Evolutionary conservation across 768 basidiomycete genomes (phyloP).

Genomic region (Hypholoma sublateritium): DNA sequence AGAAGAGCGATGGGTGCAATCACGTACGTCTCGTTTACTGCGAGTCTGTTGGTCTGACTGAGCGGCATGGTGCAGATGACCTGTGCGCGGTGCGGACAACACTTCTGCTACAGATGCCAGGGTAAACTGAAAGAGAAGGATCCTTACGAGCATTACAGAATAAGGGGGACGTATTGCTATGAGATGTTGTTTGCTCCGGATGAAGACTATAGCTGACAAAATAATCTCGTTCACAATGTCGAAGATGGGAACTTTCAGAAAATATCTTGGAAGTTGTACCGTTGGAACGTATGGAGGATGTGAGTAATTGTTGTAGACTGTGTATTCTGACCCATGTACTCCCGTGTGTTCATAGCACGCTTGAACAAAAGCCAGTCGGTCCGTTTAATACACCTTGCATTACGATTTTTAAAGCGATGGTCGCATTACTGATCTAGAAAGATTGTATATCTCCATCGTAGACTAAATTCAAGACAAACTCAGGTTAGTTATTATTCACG

Average conservation of each 20-base stretch:
- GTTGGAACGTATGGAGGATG: no score
- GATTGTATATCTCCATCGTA: not conserved
- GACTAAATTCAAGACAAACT: not conserved
- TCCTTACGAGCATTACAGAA: slow-evolving; percentile 73
- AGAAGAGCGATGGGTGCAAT: slow-evolving; percentile 82
- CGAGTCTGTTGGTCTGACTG: not conserved
- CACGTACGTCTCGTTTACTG: slow-evolving; percentile 57
- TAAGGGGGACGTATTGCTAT: slow-evolving; percentile 48
- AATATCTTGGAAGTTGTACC: no score
- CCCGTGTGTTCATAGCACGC: no score
- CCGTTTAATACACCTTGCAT: no score
- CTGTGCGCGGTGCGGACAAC: slow-evolving; percentile 65
- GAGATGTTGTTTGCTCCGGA: slow-evolving; percentile 62
- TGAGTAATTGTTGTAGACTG: no score
- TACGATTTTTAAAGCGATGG: no score
- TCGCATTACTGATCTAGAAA: no score
- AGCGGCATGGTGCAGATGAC: slow-evolving; percentile 56
- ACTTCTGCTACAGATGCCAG: slow-evolving; percentile 86
- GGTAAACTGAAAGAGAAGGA: slow-evolving; percentile 41
- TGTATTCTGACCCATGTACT: no score
- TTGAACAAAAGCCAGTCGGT: no score
- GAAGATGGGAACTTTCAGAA: no score
- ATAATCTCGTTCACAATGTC: no score
- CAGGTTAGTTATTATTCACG: not conserved
- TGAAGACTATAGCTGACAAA: not conserved